Percentiles rank a stretch among this genome's conserved stretches.
Evolutionary conservation across 192 early-diverging fungal species (phyloP).

Genomic region (Spizellomyces punctatus): DNA sequence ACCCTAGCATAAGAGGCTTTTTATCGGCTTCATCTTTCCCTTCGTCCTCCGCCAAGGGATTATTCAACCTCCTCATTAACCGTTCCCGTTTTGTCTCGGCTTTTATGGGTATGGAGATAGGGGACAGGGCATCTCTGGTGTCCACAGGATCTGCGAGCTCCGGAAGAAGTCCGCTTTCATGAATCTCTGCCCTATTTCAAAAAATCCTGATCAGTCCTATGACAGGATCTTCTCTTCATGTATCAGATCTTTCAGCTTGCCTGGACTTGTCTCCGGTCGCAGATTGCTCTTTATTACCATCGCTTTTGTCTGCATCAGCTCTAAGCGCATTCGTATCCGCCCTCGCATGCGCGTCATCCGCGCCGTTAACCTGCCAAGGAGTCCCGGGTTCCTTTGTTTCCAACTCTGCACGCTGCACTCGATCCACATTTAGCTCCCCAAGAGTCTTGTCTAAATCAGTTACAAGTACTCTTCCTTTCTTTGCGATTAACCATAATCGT

Average conservation of each 20-base stretch:
- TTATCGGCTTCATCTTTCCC: neutral
- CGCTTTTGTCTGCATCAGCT: neutral
- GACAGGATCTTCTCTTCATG: neutral
- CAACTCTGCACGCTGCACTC: neutral
- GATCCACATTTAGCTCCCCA: slow-evolving; percentile 13
- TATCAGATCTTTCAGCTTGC: neutral
- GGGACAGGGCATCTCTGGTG: too few relatives aligned
- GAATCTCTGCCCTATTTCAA: too few relatives aligned
- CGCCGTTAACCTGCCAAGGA: neutral
- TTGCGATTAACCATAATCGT: neutral
- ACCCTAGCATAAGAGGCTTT: slow-evolving; percentile 16
- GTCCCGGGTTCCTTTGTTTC: neutral
- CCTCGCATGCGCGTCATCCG: neutral
- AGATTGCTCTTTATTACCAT: too few relatives aligned
- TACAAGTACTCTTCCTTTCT: neutral
- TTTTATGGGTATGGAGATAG: too few relatives aligned
- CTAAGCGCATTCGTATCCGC: neutral
- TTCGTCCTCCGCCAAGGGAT: neutral
- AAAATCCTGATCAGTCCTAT: too few relatives aligned
- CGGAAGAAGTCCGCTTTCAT: neutral
- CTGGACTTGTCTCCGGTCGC: neutral
- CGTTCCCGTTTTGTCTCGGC: slow-evolving; percentile 3
- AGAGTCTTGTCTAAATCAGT: slow-evolving; percentile 12
- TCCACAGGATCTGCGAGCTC: neutral
- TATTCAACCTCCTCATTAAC: slow-evolving; percentile 1